Evolutionary conservation across 768 basidiomycete genomes (phyloP), one percentile per base, ranked within the genome.

Genomic region (Pilatotrama ljubarskyi): DNA sequence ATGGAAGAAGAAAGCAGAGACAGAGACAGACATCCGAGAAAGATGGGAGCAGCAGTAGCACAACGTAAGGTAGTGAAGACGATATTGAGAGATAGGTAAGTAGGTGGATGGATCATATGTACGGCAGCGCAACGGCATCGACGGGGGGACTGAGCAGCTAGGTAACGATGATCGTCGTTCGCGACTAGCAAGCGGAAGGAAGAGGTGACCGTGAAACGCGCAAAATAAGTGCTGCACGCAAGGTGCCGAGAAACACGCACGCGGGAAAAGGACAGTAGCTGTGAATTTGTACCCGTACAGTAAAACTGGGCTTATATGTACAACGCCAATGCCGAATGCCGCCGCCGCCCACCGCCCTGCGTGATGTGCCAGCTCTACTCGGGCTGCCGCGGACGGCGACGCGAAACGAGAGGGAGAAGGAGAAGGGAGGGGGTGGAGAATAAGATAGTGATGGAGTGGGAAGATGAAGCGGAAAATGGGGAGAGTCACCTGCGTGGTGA

Each of bases 371-470:
- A 51, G 50, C 50, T 37, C 50, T 38, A 18, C 15, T 14, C 35
- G 17, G 20, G 20, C 50, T 10, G 13, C 6, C 18, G 18, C n/a
- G 35, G 43, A 20, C 42, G 42, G 35, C 29, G 32, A 36, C 29
- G 22, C 36, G 22, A 9, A 24, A 17, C n/a, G 26, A 35, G 22
- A 22, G 18, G 49, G 32, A 37, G 2, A 35, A 37, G 32, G 29
- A 17, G 2, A 17, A 54, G 42, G 42, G 42, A 6, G 22, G 20
- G n/a, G 13, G 42, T 37, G 25, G 32, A 36, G 35, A 55, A 55
- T 55, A 55, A 46, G 53, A 55, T 55, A 55, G 32, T 24, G 53
- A 55, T 55, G 46, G 32, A 17, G 36, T 24, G 26, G 37, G 52
- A 42, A 42, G 42, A 29, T 44, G 52, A 35, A 44, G 43, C 35